A percentile compares a stretch with the other conserved stretches of the same genome.
These are phyloP conservation scores for Phytophthora aleatoria DNA, from an alignment of 352 stramenopile genomes.

Conservation along the genomic window DNA sequence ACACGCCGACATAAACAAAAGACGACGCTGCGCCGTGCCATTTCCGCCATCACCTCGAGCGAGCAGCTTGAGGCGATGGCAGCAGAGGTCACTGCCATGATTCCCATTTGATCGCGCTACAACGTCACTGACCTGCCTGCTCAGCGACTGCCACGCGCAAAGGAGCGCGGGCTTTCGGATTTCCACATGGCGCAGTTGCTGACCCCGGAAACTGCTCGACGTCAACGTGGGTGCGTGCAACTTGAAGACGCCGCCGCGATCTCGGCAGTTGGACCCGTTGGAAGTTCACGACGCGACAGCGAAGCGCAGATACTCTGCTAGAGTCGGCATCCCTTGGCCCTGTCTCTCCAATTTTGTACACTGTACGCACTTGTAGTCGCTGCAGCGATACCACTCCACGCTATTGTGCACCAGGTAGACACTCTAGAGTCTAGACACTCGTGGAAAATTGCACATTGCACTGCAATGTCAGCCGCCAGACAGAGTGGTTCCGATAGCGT, in stretches of 20 bases:
- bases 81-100: conserved; percentile 4
- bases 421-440: too few relatives aligned
- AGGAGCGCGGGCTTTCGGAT: conserved; percentile 24
- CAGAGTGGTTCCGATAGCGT: too few relatives aligned
- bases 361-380: neutral
- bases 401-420: too few relatives aligned
- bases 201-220: conserved; percentile 31
- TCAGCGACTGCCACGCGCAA: conserved; percentile 18
- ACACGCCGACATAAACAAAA: conserved; percentile 16
- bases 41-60: neutral
- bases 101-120: neutral
- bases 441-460: too few relatives aligned
- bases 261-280: conserved; percentile 5
- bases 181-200: conserved; percentile 23
- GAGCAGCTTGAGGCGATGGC: neutral
- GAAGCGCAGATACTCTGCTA: neutral
- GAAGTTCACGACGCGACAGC: conserved; percentile 4
- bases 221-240: conserved; percentile 27
- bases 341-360: conserved; percentile 15
- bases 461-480: too few relatives aligned
- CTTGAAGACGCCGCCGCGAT: conserved; percentile 16
- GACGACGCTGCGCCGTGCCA: neutral
- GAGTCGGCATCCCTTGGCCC: conserved; percentile 18
- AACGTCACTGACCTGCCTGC: neutral
- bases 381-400: neutral